Percentiles rank a stretch among this genome's conserved stretches.
phyloP scores from a whole-genome alignment of 169 alveolate genomes.

The Plasmodium ovale region DNA sequence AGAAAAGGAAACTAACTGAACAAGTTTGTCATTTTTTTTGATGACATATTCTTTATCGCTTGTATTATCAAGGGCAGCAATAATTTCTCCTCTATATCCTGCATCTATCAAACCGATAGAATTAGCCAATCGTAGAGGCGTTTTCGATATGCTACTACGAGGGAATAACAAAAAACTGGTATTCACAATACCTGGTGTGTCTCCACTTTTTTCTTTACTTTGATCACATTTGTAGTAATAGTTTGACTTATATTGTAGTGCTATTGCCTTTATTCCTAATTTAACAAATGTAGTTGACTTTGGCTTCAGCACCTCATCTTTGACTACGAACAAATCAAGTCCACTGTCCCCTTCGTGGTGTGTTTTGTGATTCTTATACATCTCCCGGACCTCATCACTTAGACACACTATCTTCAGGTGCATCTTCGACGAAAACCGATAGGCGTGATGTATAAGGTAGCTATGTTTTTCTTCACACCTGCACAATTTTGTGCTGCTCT shows the following conservation, averaged over 20 bases:
- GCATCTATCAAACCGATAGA: slow-evolving; percentile 94
- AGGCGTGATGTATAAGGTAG: neutral
- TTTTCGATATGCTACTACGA: slow-evolving; percentile 91
- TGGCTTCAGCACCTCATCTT: slow-evolving; percentile 88
- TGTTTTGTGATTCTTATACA: slow-evolving; percentile 86
- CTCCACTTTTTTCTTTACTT: slow-evolving; percentile 15
- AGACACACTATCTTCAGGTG: slow-evolving; percentile 79
- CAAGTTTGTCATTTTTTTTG: slow-evolving; percentile 89
- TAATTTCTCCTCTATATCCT: slow-evolving; percentile 93
- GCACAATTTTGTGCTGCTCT: no score
- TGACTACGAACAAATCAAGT: slow-evolving; percentile 89
- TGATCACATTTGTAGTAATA: slow-evolving; percentile 24
- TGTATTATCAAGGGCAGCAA: slow-evolving; percentile 92
- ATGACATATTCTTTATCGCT: slow-evolving; percentile 88
- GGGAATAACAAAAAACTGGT: slow-evolving; percentile 90
- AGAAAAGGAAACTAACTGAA: slow-evolving; percentile 90
- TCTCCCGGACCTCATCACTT: slow-evolving; percentile 76
- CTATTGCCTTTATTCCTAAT: slow-evolving; percentile 92
- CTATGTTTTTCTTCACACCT: no score
- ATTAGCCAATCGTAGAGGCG: slow-evolving; percentile 92
- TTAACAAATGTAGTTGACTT: slow-evolving; percentile 88
- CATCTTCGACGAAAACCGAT: slow-evolving; percentile 56
- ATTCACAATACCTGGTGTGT: slow-evolving; percentile 20
- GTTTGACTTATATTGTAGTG: slow-evolving; percentile 76
- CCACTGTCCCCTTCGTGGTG: slow-evolving; percentile 93